phyloP scores from a whole-genome alignment of 2,329 filamentous ascomycete species.

The Colletotrichum shisoi region DNA sequence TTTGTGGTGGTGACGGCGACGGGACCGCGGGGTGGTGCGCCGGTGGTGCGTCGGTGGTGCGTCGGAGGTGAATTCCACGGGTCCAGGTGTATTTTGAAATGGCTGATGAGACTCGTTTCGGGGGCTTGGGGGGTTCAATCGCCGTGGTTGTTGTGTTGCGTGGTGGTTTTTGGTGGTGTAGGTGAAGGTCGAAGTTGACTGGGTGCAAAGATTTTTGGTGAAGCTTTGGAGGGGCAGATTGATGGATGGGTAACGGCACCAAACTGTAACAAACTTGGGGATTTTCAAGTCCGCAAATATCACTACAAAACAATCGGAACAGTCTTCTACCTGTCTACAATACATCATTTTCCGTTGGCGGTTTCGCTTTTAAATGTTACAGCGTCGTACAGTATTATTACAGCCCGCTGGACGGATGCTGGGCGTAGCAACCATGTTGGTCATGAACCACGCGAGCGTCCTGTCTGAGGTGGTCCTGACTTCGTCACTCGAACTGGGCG shows the following conservation, averaged over 20 bases:
- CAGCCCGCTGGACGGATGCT: not conserved
- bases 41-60: not conserved
- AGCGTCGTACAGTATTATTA: slow-evolving; percentile 20
- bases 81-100: not conserved
- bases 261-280: not conserved
- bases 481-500: not conserved
- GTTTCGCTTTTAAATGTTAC: slow-evolving; percentile 8
- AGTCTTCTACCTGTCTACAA: too few relatives aligned
- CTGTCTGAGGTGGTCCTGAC: not conserved
- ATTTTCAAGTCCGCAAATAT: not conserved
- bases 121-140: not conserved
- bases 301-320: not conserved
- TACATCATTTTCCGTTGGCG: not conserved
- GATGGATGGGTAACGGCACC: slow-evolving; percentile 6
- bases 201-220: slow-evolving; percentile 37
- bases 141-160: not conserved
- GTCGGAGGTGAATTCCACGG: not conserved
- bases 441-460: not conserved
- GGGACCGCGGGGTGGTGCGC: not conserved
- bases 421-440: not conserved
- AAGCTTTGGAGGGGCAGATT: slow-evolving; percentile 37
- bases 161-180: slow-evolving; percentile 20
- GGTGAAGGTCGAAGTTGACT: slow-evolving; percentile 18
- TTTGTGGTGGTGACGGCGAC: not conserved
- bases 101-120: not conserved